Conservation (phyloP, 305 asterid species). For the Solanum hybrid region DNA sequence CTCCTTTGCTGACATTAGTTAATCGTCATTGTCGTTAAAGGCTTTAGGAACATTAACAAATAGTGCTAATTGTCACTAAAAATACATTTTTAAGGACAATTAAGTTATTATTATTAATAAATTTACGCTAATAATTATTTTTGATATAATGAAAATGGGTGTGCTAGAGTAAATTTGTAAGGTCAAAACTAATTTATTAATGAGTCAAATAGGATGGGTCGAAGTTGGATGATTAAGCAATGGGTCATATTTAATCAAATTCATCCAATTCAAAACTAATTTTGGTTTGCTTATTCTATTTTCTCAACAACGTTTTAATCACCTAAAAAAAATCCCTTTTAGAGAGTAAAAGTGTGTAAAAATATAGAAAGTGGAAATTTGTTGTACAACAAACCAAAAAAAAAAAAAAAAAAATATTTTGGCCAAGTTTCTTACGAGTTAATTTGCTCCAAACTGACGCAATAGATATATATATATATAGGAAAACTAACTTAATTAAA, state of each 20-base stretch:
- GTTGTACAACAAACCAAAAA: not conserved
- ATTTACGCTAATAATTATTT: no score
- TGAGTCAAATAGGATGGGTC: not conserved
- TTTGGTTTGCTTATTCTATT: not conserved
- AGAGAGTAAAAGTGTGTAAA: not conserved
- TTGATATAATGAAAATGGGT: not conserved
- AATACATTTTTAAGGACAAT: no score
- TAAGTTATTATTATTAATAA: no score
- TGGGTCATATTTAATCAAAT: not conserved
- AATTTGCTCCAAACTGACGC: no score
- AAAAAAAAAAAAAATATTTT: no score
- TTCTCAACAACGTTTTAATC: not conserved
- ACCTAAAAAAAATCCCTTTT: not conserved
- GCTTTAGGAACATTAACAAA: no score
- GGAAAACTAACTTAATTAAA: no score
- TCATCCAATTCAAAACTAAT: not conserved
- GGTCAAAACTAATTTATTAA: not conserved
- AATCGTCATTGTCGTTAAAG: no score
- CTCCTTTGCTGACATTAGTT: no score
- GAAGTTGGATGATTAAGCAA: not conserved
- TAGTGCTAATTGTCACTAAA: no score
- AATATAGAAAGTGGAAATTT: not conserved
- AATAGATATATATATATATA: no score
- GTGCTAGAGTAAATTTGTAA: not conserved
- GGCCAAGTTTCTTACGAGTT: no score